Base-by-base conservation (phyloP, 2,329 filamentous ascomycete genomes). In the Plectosphaerella plurivora region DNA sequence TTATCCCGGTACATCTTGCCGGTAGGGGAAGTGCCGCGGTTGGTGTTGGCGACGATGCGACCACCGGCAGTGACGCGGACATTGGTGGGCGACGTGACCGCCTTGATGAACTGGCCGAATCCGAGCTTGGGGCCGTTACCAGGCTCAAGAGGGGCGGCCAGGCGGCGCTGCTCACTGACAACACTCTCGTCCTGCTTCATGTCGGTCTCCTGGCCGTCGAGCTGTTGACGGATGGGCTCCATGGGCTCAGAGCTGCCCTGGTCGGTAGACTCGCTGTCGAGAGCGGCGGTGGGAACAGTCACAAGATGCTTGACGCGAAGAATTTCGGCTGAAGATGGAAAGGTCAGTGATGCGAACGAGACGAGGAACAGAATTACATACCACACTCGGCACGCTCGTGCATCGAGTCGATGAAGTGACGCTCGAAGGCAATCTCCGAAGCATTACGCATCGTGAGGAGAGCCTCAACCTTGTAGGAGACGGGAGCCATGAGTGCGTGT, bases 31-130 rank as follows among this genome's bases (percentile, higher is more conserved):
- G 71, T 69, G 3, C 76, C 70, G 12, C 71, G 75, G 44, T 82
- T 75, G 35, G 76, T 84, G 60, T 87, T 87, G 47, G 83, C 83
- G 1, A 87, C 84, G 59, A 87, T 87, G 37, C 82, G 76, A 42
- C 84, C 84, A 53, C 84, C 83, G 54, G 84, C 84, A 18, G 84
- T 87, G 48, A 87, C 84, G 15, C 84, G 79, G 56, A 87, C 78
- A 64, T 87, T 82, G 14, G 82, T 84, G 8, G 84, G 84, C 35
- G 84, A 87, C 5, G 82, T 76, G n/a, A 87, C 84, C 11, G 83
- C 82, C 62, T 84, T 83, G 68, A 83, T 86, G 62, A 87, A 87
- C 50, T 78, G 75, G 63, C 84, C 79, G 59, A 87, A 87, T n/a
- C 84, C 84, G 63, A 86, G 82, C 35, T 76, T 77, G 58, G 79